Conservation (phyloP, 225 moss, liverwort and hornwort species). For the Polytrichum commune region DNA sequence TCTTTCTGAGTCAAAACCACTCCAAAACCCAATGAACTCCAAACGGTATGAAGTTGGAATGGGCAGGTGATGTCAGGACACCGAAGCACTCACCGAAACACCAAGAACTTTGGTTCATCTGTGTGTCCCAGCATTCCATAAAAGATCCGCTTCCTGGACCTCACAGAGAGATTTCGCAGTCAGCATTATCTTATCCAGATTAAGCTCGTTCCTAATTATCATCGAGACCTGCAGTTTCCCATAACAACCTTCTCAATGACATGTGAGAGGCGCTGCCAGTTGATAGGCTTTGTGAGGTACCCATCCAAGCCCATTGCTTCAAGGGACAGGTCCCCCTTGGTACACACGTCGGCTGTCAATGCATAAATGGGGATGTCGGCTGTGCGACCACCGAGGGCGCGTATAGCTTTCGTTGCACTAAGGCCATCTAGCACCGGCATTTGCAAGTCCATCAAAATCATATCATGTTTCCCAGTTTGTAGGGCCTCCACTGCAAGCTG, state of each 20-base stretch:
- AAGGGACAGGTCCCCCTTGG: constrained; percentile 60
- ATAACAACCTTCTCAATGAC: constrained; percentile 64
- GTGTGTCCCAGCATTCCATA: neutral
- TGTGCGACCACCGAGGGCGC: constrained; percentile 56
- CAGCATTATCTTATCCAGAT: too few relatives aligned
- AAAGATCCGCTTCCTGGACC: neutral
- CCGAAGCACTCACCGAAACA: too few relatives aligned
- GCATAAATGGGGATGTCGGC: constrained; percentile 79
- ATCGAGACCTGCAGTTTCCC: constrained; percentile 29
- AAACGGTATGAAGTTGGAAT: too few relatives aligned
- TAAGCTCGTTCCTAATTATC: constrained; percentile 17
- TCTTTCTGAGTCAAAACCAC: too few relatives aligned
- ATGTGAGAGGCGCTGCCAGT: constrained; percentile 83
- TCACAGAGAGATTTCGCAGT: neutral
- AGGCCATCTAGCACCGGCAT: constrained; percentile 94
- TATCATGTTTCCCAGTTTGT: constrained; percentile 57
- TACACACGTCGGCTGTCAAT: constrained; percentile 78
- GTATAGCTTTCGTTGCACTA: constrained; percentile 82
- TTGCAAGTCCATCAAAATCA: constrained; percentile 94
- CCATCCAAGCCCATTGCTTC: constrained; percentile 89
- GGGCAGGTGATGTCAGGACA: too few relatives aligned
- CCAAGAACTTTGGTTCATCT: neutral
- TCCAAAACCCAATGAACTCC: neutral
- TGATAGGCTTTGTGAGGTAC: constrained; percentile 86
- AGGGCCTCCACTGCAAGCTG: constrained; percentile 85